phyloP scores from a whole-genome alignment of 805 yeast species.

The Zygosaccharomyces bailii region DNA sequence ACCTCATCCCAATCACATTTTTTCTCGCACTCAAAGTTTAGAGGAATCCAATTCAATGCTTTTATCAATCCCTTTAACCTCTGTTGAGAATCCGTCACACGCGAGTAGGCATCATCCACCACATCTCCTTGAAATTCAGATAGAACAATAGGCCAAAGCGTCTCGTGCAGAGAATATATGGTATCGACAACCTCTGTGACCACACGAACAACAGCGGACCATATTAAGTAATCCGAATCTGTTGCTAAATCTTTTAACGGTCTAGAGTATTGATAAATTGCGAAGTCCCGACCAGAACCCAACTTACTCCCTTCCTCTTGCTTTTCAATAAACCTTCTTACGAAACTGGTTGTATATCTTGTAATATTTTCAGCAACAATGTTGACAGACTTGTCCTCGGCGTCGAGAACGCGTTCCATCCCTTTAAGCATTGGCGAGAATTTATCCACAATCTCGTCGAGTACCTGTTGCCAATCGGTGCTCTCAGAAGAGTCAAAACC shows the following conservation, averaged over 20 bases:
- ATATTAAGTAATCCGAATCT: constrained; percentile 46
- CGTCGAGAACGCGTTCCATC: constrained; percentile 40
- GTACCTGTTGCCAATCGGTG: constrained; percentile 55
- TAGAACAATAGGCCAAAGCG: constrained; percentile 28
- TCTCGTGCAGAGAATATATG: constrained; percentile 38
- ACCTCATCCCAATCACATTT: constrained; percentile 47
- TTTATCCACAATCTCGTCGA: constrained; percentile 47
- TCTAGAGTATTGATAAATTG: constrained; percentile 47
- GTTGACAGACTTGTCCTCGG: constrained; percentile 14
- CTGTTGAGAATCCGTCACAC: constrained; percentile 16
- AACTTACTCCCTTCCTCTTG: constrained; percentile 19
- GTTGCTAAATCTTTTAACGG: constrained; percentile 41
- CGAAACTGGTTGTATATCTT: constrained; percentile 41
- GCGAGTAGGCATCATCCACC: constrained; percentile 18
- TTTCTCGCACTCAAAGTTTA: constrained; percentile 41
- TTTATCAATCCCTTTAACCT: constrained; percentile 25
- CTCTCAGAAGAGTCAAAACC: constrained; percentile 41
- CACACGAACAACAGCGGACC: constrained; percentile 45
- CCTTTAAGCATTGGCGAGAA: constrained; percentile 49
- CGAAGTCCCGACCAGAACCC: constrained; percentile 34
- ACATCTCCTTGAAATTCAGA: constrained; percentile 7
- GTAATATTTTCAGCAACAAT: constrained; percentile 38
- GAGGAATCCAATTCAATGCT: constrained; percentile 41
- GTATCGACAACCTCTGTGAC: constrained; percentile 38
- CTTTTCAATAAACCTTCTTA: constrained; percentile 42